Evolutionary conservation across 2,329 filamentous ascomycete genomes (phyloP), one percentile per base, ranked within the genome.

Genomic region (Bipolaris gigantea): DNA sequence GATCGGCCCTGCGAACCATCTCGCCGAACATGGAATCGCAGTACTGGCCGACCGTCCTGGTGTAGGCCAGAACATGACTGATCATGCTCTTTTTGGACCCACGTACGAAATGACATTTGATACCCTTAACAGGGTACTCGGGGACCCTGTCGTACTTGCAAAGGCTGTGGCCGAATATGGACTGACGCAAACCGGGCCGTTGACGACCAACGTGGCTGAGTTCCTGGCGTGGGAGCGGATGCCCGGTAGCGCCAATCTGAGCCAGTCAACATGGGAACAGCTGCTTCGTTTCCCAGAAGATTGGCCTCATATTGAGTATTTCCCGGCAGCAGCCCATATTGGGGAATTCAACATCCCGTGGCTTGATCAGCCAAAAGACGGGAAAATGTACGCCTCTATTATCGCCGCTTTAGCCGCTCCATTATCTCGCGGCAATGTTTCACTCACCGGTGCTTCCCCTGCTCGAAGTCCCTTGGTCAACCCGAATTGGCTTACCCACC

Each of bases 391-490:
- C 36, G 74, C 69, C 4, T 65, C 66, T 1, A 69, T 76, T 25
- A 41, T 65, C 0, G 66, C 53, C 10, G 62, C 68, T 0, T 52
- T 77, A 3, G 58, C 73, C 9, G 61, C 72, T 0, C 71, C 76
- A 0, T 51, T 72, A 1, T 74, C 70, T 2, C 67, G 72, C 1
- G 75, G 75, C 3, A 70, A 57, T 21, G 63, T 78, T n/a, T 70
- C 67, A 0, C 67, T 77, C 21, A n/a, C 52, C 0, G 69, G 61
- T 8, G 47, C 64, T 13, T 60, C 71, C 36, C 69, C 64, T 1
- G 18, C 46, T 0, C 64, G 64, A 18, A 50, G 57, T 0, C 75
- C 76, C 0, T 34, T 67, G 11, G 64, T 77, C 38, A 61, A 75
- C 38, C 71, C 73, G 0, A 65, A 65, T 30, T 76, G 72, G 73